Base-by-base conservation (phyloP, 2,329 filamentous ascomycete species). In the Fusarium tupiense region DNA sequence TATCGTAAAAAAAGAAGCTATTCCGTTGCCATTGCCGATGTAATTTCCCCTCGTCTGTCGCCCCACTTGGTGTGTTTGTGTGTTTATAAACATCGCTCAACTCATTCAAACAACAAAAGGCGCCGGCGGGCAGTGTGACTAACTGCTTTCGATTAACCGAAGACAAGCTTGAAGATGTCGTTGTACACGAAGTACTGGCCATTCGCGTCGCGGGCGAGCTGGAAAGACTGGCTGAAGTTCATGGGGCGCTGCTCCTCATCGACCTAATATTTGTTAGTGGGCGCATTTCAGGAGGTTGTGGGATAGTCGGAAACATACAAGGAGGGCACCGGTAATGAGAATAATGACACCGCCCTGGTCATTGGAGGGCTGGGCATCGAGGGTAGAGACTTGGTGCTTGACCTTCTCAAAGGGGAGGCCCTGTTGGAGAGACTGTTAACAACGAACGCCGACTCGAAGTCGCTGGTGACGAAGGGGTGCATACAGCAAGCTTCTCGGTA, bases 151-250 rank as follows among this genome's bases (percentile, higher is more conserved):
- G 37, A 64, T 73, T 86, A 90, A 81, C 84, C 87, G 84, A 93
- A 96, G 77, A 98, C 90, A 72, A 98, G 90, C 85, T 94, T 94
- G 91, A 98, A 98, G 83, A 98, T 86, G 84, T 98, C 96, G 88
- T 98, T 98, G 87, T 92, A 92, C 82, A 98, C 93, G 83, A 90
- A 98, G 87, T 93, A 98, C 85, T 88, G 91, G 78, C 91, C 92
- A 35, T 40, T 83, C 58, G 84, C 84, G 63, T 94, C 92, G 70
- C 91, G 91, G 75, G 91, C 84, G 72, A 98, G 92, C 84, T 97
- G 93, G 90, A 98, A 98, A 64, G 90, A 86, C 86, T 98, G 95
- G 64, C 92, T 92, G 86, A 95, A 99, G 89, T 90, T 95, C 92
- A 98, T 96, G 50, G 94, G 94, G 80, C 91, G 91, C 83, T 93